A percentile compares a stretch with the other conserved stretches of the same genome.
phyloP scores from a whole-genome alignment of 2,329 filamentous ascomycete species.

The Aspergillus oerlinghausenensis region DNA sequence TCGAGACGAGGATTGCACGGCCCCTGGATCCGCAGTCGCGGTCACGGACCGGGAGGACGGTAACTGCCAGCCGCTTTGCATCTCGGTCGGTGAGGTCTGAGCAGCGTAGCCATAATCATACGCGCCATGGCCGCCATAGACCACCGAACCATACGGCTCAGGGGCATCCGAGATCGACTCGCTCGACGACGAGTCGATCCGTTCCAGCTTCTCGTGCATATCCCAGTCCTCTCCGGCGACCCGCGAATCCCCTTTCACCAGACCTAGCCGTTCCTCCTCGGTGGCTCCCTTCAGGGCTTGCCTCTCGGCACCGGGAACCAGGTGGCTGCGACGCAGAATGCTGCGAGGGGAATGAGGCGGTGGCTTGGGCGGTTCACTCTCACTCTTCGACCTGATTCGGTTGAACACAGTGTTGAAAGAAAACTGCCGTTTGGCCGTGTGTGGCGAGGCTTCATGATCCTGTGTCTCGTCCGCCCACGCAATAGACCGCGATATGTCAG shows the following conservation, averaged over 20 bases:
- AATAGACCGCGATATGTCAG: constrained; percentile 38
- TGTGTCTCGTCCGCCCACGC: constrained; percentile 29
- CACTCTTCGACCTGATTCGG: constrained; percentile 35
- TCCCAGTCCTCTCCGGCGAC: constrained; percentile 17
- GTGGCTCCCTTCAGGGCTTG: constrained; percentile 52
- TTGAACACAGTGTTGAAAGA: constrained; percentile 85
- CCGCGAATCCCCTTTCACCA: constrained; percentile 69
- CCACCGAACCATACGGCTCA: constrained; percentile 17
- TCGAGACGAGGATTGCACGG: constrained; percentile 7
- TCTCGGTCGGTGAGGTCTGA: background rate
- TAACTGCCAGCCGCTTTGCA: constrained; percentile 12
- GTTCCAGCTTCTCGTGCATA: constrained; percentile 27
- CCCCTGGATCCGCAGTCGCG: background rate
- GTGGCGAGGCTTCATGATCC: constrained; percentile 35
- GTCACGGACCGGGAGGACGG: background rate
- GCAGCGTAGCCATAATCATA: background rate
- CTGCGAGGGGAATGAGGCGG: constrained; percentile 29
- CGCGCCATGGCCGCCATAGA: constrained; percentile 18
- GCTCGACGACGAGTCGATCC: constrained; percentile 16
- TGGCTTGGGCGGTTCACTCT: constrained; percentile 17
- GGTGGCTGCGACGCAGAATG: constrained; percentile 41
- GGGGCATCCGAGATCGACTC: constrained; percentile 12
- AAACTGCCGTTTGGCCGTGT: constrained; percentile 70
- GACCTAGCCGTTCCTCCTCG: constrained; percentile 76
- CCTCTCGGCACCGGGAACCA: constrained; percentile 10